Evolutionary conservation across 2,329 filamentous ascomycete genomes (phyloP).

Genomic region (Thyridium curvatum): DNA sequence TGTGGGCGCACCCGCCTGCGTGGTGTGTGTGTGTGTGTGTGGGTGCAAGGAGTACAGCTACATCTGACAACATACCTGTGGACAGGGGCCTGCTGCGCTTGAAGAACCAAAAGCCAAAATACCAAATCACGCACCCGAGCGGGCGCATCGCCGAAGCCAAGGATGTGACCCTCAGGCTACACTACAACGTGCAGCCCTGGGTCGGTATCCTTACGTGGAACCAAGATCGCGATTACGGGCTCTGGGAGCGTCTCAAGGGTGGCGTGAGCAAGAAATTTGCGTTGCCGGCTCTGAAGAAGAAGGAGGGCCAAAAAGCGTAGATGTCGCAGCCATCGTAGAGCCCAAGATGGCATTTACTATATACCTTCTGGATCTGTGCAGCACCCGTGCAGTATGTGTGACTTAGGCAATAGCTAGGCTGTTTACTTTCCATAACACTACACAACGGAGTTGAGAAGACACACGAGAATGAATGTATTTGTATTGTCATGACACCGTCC

Average conservation of each 20-base stretch:
- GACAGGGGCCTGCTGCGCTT: conserved; percentile 66
- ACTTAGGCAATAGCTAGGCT: no score
- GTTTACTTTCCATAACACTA: no score
- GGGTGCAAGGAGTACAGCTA: no score
- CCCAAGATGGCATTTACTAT: no score
- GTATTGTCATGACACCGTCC: no score
- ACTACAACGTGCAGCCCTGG: conserved; percentile 98
- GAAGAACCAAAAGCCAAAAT: conserved; percentile 85
- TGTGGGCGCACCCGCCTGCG: no score
- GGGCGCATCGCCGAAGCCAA: conserved; percentile 68
- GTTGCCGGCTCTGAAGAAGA: conserved; percentile 61
- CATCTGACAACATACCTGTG: not conserved
- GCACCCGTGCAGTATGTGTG: no score
- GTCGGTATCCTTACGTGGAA: conserved; percentile 86
- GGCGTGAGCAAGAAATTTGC: conserved; percentile 59
- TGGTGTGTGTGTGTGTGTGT: no score
- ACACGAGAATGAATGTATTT: no score
- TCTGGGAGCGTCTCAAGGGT: conserved; percentile 60
- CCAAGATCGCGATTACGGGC: conserved; percentile 44
- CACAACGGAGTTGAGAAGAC: no score
- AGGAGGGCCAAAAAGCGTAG: conserved; percentile 29
- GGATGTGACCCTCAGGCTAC: conserved; percentile 72
- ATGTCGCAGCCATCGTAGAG: no score
- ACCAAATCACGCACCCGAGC: conserved; percentile 88
- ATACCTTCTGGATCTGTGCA: no score